Conservation (phyloP, 352 stramenopile species). For the Phytophthora rubi region DNA sequence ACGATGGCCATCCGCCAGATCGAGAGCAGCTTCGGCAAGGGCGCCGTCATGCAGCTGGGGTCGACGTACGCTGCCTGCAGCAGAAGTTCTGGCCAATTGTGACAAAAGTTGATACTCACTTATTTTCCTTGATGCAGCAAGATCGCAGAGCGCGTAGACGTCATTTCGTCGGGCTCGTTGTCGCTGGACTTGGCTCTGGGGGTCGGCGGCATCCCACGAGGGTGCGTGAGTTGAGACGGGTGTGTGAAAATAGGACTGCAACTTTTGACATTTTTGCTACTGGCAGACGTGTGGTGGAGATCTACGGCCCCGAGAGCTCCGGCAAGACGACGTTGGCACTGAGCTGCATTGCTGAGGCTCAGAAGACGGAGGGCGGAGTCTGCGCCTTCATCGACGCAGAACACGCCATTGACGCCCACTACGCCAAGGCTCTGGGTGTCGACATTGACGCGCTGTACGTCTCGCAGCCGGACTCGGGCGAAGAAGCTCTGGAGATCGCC, state of each 20-base stretch:
- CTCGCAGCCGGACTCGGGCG: slow-evolving; percentile 97
- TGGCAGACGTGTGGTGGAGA: slow-evolving; percentile 95
- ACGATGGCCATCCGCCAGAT: slow-evolving; percentile 96
- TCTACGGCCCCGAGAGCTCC: slow-evolving; percentile 98
- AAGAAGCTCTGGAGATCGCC: slow-evolving; percentile 99
- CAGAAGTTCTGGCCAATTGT: not conserved
- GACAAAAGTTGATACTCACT: slow-evolving; percentile 15
- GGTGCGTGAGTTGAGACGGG: slow-evolving; percentile 37
- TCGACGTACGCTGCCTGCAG: slow-evolving; percentile 61
- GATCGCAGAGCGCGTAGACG: slow-evolving; percentile 91
- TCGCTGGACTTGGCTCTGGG: slow-evolving; percentile 93
- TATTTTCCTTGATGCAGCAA: slow-evolving; percentile 46
- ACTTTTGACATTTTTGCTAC: slow-evolving; percentile 23
- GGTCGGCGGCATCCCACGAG: slow-evolving; percentile 95
- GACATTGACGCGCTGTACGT: slow-evolving; percentile 97
- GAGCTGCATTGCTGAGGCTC: slow-evolving; percentile 96
- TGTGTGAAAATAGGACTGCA: slow-evolving; percentile 1
- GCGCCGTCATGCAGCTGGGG: slow-evolving; percentile 96
- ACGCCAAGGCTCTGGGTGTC: slow-evolving; percentile 93
- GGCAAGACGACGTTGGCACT: slow-evolving; percentile 99
- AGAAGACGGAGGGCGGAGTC: slow-evolving; percentile 92
- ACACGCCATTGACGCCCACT: slow-evolving; percentile 97
- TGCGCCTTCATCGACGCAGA: slow-evolving; percentile 99
- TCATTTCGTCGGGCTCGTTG: slow-evolving; percentile 94
- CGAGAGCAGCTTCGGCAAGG: slow-evolving; percentile 96